Percentiles rank a stretch among this genome's conserved stretches.
phyloP scores from a whole-genome alignment of 495 filamentous ascomycete species.

The Mytilinidion resinicola region DNA sequence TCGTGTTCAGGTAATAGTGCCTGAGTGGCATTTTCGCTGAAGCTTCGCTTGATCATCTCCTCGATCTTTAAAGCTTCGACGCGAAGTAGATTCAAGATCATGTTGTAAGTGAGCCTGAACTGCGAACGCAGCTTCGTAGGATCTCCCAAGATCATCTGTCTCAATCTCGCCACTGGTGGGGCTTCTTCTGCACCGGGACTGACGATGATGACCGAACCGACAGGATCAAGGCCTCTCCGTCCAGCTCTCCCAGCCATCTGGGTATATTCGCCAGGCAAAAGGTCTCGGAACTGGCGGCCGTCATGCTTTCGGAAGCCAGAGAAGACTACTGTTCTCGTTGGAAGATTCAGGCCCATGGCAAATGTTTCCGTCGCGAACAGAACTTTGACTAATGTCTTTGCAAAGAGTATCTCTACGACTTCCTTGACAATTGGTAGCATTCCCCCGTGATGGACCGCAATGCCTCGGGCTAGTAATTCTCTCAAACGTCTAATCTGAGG shows the following conservation, averaged over 20 bases:
- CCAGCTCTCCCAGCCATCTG: conserved; percentile 97
- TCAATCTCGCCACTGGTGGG: conserved; percentile 70
- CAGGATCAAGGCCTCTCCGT: conserved; percentile 81
- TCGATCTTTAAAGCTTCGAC: conserved; percentile 98
- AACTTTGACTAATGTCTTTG: conserved; percentile 88
- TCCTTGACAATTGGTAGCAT: conserved; percentile 96
- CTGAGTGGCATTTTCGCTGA: conserved; percentile 98
- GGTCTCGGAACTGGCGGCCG: conserved; percentile 80
- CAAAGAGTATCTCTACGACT: conserved; percentile 94
- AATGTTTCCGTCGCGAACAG: conserved; percentile 98
- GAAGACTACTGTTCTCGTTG: conserved; percentile 93
- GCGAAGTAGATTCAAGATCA: conserved; percentile 93
- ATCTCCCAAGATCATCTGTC: conserved; percentile 92
- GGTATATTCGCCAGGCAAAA: conserved; percentile 92
- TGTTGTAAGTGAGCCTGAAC: conserved; percentile 96
- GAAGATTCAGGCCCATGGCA: conserved; percentile 95
- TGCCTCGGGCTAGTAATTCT: conserved; percentile 78
- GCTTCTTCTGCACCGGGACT: conserved; percentile 78
- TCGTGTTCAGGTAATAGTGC: conserved; percentile 91
- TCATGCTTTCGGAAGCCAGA: conserved; percentile 96
- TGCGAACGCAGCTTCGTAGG: conserved; percentile 93
- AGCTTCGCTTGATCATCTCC: conserved; percentile 99
- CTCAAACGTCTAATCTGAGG: conserved; percentile 85
- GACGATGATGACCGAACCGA: conserved; percentile 91
- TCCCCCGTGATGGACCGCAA: conserved; percentile 95